Base-by-base conservation (phyloP, 2,329 filamentous ascomycete genomes). In the Talaromyces pinophilus region DNA sequence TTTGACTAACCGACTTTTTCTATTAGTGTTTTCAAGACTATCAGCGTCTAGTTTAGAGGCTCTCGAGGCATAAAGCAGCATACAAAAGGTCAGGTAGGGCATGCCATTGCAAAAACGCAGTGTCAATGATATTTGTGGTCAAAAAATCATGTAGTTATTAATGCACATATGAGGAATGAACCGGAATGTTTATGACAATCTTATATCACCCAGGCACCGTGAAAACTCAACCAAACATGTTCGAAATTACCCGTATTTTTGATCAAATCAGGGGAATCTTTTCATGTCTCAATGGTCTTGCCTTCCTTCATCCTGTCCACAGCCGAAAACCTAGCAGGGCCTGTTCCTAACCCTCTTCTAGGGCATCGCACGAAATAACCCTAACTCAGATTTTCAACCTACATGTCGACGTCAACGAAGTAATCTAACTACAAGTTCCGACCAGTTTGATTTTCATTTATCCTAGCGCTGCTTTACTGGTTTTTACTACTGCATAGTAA, bases 21-120 rank as follows among this genome's bases (percentile, higher is more conserved):
- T 25, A 50, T 25, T 68, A 92, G 90, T 75, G 88, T 93, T 59
- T 92, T 93, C 80, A 89, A 91, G 78, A 93, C 91, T 1, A 94
- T 94, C 75, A 92, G 90, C 77, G 90, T 93, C 65, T 93, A 60
- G 28, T 46, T 10, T 28, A 44, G 13, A 30, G 10, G 38, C 19
- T 6, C 19, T 19, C 30, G 25, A 30, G 7, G 28, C 3, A 33
- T 35, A 30, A 30, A 19, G n/a, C 7, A 19, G 60, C 30, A 63
- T 38, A 33, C 4, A 33, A 62, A 62, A 42, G 17, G 46, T 62
- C 25, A 15, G 35, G 44, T 33, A 22, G 17, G 28, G 35, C 22
- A 44, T 55, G 48, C 6, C 38, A 55, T 5, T 40, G 35, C 8
- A 44, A 25, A 25, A 25, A 25, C 19, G 33, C 33, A 62, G 28